Base-by-base conservation (phyloP, 306 rosid species). In the Elaeagnus macrophylla region DNA sequence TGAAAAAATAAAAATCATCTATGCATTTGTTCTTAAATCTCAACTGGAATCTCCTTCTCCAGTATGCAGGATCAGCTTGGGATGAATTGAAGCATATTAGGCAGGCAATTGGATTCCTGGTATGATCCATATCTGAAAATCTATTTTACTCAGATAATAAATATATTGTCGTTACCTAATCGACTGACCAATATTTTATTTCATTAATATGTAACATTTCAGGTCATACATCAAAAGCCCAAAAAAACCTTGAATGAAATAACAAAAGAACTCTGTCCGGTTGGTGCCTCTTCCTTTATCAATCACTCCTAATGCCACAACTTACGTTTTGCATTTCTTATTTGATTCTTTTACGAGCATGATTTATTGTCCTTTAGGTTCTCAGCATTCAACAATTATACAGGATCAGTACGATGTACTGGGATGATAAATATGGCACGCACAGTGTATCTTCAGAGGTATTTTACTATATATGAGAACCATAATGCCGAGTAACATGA, bases 211-310 rank as follows among this genome's bases (percentile, higher is more conserved):
- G 6, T 32, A 37, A 59, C 54, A 47, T 62, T 48, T 71, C 83
- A 93, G 99, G 99, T 93, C 67, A 93, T 93, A 73, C 99, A 93
- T 76, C 99, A 88, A 77, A 93, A 93, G 69, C 99, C 99, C 14
- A 93, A 84, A 65, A 93, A 93, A 79, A 82, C 94, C 60, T 72
- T 93, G 81, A 82, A 69, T 72, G 99, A 93, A 78, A 88, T 93
- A 69, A 88, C 96, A 0, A 93, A 93, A 71, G 99, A 93, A 56
- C 95, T 93, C 39, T 93, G 99, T 66, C 99, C 99, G 45, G 99
- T 93, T 60, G 64, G 97, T 81, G 71, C 64, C 64, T 55, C 65
- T 59, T 65, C 56, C 70, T 62, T 53, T 25, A 25, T 25, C 8
- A 44, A 37, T 41, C 17, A 54, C 14, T 70, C 19, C 16, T 48